phyloP scores from a whole-genome alignment of 1,139 yeast species.

The Geotrichum cucujoidarum region DNA sequence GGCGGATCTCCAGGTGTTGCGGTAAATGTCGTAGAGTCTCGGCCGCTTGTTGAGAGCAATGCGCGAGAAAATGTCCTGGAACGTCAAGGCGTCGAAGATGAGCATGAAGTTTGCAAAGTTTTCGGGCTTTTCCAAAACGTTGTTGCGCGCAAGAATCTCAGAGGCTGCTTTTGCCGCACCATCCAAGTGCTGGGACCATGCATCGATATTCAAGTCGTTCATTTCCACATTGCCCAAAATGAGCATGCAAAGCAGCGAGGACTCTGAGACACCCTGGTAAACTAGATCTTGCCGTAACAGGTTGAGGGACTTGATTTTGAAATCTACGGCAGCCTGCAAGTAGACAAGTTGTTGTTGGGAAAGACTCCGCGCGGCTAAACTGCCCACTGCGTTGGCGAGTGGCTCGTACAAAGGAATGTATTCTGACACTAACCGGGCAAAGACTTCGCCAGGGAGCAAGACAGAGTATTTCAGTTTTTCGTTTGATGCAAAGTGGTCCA shows the following conservation, averaged over 20 bases:
- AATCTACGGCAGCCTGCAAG: conserved; percentile 1
- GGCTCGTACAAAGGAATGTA: conserved; percentile 13
- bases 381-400: conserved; percentile 12
- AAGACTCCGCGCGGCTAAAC: conserved; percentile 12
- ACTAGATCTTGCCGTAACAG: conserved; percentile 1
- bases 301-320: conserved; percentile 6
- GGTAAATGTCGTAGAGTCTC: not conserved
- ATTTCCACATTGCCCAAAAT: conserved; percentile 4
- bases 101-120: not conserved
- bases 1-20: not conserved
- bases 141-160: not conserved
- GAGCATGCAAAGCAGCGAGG: conserved; percentile 2
- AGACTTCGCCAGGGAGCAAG: conserved; percentile 3
- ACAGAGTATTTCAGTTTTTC: conserved; percentile 4
- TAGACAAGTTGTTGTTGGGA: not conserved
- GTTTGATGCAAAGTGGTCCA: conserved; percentile 6
- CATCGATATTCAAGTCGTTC: conserved; percentile 2
- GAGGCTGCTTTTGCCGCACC: conserved; percentile 1
- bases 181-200: conserved; percentile 3
- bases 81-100: not conserved
- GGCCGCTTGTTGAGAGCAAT: not conserved
- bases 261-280: conserved; percentile 5
- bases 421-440: conserved; percentile 1
- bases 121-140: not conserved
- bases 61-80: not conserved